Base-by-base conservation (phyloP, 148 eudicot species). In the Amaranthus palmeri region DNA sequence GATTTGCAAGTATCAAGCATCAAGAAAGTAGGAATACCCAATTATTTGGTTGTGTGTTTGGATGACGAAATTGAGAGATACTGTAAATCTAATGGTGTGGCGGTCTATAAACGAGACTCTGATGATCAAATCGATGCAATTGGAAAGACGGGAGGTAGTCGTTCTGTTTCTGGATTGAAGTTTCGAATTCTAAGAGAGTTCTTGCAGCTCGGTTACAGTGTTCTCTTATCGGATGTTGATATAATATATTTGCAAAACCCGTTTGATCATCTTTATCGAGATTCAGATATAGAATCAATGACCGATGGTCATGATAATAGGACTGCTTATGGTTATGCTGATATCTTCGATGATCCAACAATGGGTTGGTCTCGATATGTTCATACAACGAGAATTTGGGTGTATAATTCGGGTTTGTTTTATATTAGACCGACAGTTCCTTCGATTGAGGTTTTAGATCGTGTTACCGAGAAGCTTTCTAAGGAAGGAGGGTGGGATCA, bases 331-430 rank as follows among this genome's bases (percentile, higher is more conserved):
- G 97, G 98, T 46, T 93, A 76, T 70, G 81, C 89, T 67, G 96
- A 93, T 62, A 96, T 93, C 13, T 93, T 79, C 70, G 98, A 93
- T 77, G 97, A 93, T 71, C 97, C 93, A 6, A 65, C 90, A 10
- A 93, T 93, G 98, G 98, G 96, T 70, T 93, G 98, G 98, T 92
- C 97, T 57, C 86, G 98, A 50, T 93, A 93, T 76, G 98, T 96
- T 63, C 97, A 93, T 72, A 91, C 97, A 25, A 93, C 89, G 97
- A 80, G 98, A 55, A 93, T 93, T 52, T 93, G 98, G 98, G 98
- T 91, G 10, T 93, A 80, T 68, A 93, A 91, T 72, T 93, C 97
- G 5, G 98, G 98, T 4, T 93, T 93, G 81, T 93, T 93, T 74
- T 93, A 87, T 76, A 81, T 93, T 15, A 72, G 97, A 82, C 98